Conservation (phyloP, 2,329 filamentous ascomycete species). For the Zymoseptoria passerinii region DNA sequence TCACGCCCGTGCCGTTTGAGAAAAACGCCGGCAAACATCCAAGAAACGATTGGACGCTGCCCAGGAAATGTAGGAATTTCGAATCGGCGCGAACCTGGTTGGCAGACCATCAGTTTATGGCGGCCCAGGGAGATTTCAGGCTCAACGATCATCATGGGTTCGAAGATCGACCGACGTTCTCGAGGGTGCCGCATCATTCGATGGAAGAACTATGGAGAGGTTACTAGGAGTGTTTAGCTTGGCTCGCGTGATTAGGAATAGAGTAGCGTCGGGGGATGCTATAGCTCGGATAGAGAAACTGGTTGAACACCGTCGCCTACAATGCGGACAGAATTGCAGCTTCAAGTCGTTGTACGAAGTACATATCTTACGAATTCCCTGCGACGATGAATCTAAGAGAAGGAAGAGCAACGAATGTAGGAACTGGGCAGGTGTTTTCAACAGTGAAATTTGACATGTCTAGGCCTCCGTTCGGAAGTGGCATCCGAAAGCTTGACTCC, state of each 20-base stretch:
- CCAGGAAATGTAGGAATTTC: not conserved
- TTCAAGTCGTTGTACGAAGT: no score
- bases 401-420: no score
- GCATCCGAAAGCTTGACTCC: not conserved
- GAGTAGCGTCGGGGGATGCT: no score
- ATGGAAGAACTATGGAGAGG: slow-evolving; percentile 1
- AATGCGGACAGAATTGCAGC: no score
- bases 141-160: not conserved
- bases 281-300: no score
- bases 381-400: no score
- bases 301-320: no score
- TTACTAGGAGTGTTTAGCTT: not conserved
- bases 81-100: not conserved
- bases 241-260: no score
- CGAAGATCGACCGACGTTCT: not conserved
- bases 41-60: slow-evolving; percentile 1
- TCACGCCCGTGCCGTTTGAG: not conserved
- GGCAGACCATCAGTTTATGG: not conserved
- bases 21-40: no score
- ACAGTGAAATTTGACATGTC: no score
- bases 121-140: not conserved
- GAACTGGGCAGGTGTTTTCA: no score
- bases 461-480: not conserved
- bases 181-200: not conserved
- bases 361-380: no score